Base-by-base conservation (phyloP, 2,329 filamentous ascomycete genomes). In the Myriosclerotinia duriaeana region DNA sequence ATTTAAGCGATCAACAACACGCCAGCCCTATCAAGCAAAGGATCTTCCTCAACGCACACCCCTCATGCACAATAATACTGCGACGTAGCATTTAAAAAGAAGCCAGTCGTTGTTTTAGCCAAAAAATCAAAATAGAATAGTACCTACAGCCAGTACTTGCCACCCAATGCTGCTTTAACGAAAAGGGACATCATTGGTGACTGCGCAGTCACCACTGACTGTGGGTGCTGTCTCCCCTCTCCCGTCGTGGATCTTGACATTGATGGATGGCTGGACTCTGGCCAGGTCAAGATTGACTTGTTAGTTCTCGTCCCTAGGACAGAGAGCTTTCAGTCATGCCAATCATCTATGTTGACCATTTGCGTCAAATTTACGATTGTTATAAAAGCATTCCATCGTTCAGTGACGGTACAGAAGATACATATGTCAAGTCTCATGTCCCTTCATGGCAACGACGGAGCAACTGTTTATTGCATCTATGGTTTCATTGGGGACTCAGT, bases 161-260 rank as follows among this genome's bases (percentile, higher is more conserved):
- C 58, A 61, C 58, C 58, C 58, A 61, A 61, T 61, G 58, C 58
- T 61, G 58, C 58, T 61, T 61, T 61, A 61, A 50, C 34, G n/a
- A 15, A 38, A 3, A 2, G 34, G 44, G 6, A 52, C 38, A 50
- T 50, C 30, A 26, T 38, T 34, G 26, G 26, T 26, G 26, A 26
- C 26, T 26, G 26, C 1, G 34, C 14, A 26, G 34, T 12, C 17
- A 48, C 15, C 17, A 46, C 48, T 36, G 20, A 42, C 53, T 42
- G n/a, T 48, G n/a, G 42, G 26, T 59, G 55, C 22, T 34, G 26
- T 59, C 26, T 40, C 46, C 42, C 55, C 26, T 26, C 26, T 26
- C 26, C 26, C 26, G 26, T 36, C 12, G 11, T n/a, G 34, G 56
- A 2, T n/a, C 22, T 58, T 38, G 20, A 12, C 12, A 22, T 22